Percentiles rank a stretch among this genome's conserved stretches.
phyloP scores from a whole-genome alignment of 768 basidiomycete species.

The Cytidiella melzeri region DNA sequence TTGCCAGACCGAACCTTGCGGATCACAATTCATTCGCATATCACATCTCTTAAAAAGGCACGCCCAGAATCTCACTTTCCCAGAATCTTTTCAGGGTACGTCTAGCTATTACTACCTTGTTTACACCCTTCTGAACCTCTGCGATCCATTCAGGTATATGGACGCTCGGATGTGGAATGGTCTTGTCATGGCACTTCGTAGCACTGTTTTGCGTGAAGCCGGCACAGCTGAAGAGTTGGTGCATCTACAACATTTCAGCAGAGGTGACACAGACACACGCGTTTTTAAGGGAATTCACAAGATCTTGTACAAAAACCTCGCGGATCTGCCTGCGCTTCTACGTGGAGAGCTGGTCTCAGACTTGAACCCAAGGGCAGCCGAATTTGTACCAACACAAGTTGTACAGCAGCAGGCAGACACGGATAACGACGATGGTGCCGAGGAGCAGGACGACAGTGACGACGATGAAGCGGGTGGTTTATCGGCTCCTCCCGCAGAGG shows the following conservation, averaged over 20 bases:
- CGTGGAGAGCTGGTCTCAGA: background rate
- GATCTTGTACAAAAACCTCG: constrained; percentile 1
- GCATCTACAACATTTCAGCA: constrained; percentile 6
- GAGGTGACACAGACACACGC: background rate
- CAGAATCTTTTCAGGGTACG: no score
- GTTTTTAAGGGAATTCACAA: background rate
- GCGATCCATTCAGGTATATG: no score
- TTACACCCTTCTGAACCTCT: no score
- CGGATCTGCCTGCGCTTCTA: constrained; percentile 6
- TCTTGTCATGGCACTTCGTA: constrained; percentile 2
- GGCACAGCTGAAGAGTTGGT: constrained; percentile 6
- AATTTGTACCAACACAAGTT: constrained; percentile 1
- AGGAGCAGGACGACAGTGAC: background rate
- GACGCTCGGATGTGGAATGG: background rate
- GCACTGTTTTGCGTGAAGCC: background rate
- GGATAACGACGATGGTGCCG: no score
- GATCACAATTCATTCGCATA: no score
- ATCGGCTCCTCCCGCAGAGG: constrained; percentile 1
- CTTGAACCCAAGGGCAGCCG: background rate
- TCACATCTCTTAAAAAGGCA: no score
- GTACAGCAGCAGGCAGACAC: background rate
- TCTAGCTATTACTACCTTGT: no score
- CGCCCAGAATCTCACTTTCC: no score
- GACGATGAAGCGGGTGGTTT: background rate
- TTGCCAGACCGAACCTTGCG: no score